These are phyloP conservation scores for Singerocomus rubriflavus DNA, from an alignment of 1,284 basidiomycete species.

Conservation along the genomic window DNA sequence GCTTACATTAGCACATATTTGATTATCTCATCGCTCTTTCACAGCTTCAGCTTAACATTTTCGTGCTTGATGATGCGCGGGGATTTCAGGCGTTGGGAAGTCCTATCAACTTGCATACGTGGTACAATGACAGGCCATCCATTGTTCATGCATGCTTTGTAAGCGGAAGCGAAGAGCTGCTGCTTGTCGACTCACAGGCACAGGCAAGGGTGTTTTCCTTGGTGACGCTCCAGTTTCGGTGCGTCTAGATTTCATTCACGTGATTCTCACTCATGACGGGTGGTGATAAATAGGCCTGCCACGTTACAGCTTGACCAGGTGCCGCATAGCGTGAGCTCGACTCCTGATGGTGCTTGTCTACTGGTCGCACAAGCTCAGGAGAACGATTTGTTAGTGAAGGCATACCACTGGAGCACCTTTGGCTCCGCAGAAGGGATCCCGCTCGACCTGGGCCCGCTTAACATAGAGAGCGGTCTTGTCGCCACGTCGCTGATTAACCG, in stretches of 20 bases:
- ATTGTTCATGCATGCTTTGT: constrained; percentile 37
- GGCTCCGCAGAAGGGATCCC: constrained; percentile 20
- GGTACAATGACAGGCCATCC: constrained; percentile 37
- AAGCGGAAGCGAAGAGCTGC: constrained; percentile 46
- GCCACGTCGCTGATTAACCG: constrained; percentile 47
- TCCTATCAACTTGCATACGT: constrained; percentile 38
- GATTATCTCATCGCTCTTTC: not conserved
- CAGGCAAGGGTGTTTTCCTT: constrained; percentile 49
- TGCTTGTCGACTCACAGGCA: constrained; percentile 42
- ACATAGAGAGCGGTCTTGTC: not conserved
- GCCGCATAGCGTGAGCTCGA: constrained; percentile 30
- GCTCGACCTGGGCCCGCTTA: constrained; percentile 12
- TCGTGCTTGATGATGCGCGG: constrained; percentile 41
- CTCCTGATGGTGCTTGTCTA: constrained; percentile 55
- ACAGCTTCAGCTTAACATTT: constrained; percentile 42
- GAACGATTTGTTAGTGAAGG: constrained; percentile 10
- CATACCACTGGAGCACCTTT: constrained; percentile 27
- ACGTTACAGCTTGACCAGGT: constrained; percentile 20
- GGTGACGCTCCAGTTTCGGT: constrained; percentile 51
- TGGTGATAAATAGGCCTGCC: constrained; percentile 15
- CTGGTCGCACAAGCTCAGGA: constrained; percentile 33
- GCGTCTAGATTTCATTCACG: not conserved
- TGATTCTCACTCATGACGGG: not conserved
- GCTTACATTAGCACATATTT: not conserved
- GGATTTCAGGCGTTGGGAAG: constrained; percentile 38